Percentiles rank a stretch among this genome's conserved stretches.
Conservation (phyloP, 2,329 filamentous ascomycete genomes). For the Penicillium sp. region DNA sequence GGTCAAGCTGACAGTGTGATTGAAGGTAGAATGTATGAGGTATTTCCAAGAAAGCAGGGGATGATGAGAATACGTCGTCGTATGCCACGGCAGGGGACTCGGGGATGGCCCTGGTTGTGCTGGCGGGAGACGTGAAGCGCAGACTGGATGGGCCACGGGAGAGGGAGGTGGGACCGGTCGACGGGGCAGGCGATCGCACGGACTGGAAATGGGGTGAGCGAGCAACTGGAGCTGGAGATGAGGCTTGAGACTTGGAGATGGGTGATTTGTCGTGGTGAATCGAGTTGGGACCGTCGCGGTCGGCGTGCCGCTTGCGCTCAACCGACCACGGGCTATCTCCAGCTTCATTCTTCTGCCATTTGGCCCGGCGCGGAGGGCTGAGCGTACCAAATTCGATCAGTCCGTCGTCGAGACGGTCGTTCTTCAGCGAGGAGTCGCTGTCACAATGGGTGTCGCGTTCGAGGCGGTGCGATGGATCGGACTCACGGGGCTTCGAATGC, state of each 20-base stretch:
- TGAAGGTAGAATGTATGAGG: constrained; percentile 18
- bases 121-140: constrained; percentile 14
- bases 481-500: constrained; percentile 9
- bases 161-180: constrained; percentile 13
- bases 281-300: constrained; percentile 8
- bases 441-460: constrained; percentile 6
- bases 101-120: not conserved
- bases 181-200: constrained; percentile 10
- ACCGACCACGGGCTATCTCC: constrained; percentile 32
- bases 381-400: constrained; percentile 13
- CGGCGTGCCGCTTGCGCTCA: constrained; percentile 22
- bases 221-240: constrained; percentile 11
- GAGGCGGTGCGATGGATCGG: constrained; percentile 13
- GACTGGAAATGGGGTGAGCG: constrained; percentile 20
- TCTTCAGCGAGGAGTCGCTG: constrained; percentile 6
- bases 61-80: constrained; percentile 11
- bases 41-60: constrained; percentile 8
- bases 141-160: constrained; percentile 19
- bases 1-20: constrained; percentile 17
- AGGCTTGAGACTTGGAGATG: constrained; percentile 16
- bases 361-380: constrained; percentile 23
- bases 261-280: constrained; percentile 14
- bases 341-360: constrained; percentile 27
- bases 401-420: constrained; percentile 3
- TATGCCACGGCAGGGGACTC: not conserved